These are phyloP conservation scores for Suhomyces sp. DNA, from an alignment of 805 yeast genomes.

Conservation along the genomic window DNA sequence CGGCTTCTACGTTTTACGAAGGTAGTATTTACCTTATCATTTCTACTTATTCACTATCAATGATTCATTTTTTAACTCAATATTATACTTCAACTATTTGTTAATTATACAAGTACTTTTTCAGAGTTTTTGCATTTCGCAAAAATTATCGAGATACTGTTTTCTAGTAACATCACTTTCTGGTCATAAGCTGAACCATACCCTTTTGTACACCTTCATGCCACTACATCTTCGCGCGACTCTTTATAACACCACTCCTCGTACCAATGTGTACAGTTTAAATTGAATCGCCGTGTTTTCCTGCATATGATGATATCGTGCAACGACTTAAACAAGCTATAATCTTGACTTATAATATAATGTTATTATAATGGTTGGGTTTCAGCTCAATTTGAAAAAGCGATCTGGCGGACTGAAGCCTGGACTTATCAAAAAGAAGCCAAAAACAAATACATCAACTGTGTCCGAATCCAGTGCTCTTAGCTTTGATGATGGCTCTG, in stretches of 20 bases:
- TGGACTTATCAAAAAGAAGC: conserved; percentile 2
- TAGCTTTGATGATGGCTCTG: conserved; percentile 17
- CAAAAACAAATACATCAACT: not conserved
- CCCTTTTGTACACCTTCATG: not conserved
- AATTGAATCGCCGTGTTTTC: not conserved
- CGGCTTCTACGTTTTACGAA: too few relatives aligned
- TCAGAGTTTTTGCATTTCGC: not conserved
- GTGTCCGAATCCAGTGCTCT: not conserved
- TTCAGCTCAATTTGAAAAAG: conserved; percentile 19
- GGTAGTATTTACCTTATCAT: not conserved
- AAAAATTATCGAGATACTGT: not conserved
- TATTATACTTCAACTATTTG: too few relatives aligned
- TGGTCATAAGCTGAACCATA: not conserved
- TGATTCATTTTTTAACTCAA: too few relatives aligned
- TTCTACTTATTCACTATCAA: too few relatives aligned
- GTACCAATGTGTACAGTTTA: not conserved
- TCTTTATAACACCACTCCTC: not conserved
- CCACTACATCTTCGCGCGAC: not conserved
- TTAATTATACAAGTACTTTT: too few relatives aligned
- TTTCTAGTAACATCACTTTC: not conserved
- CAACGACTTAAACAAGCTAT: not conserved
- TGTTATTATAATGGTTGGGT: conserved; percentile 16
- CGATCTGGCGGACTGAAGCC: not conserved
- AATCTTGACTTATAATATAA: not conserved
- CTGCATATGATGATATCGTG: not conserved